phyloP scores from a whole-genome alignment of 2,329 filamentous ascomycete genomes.

The Tolypocladium cylindrosporum region DNA sequence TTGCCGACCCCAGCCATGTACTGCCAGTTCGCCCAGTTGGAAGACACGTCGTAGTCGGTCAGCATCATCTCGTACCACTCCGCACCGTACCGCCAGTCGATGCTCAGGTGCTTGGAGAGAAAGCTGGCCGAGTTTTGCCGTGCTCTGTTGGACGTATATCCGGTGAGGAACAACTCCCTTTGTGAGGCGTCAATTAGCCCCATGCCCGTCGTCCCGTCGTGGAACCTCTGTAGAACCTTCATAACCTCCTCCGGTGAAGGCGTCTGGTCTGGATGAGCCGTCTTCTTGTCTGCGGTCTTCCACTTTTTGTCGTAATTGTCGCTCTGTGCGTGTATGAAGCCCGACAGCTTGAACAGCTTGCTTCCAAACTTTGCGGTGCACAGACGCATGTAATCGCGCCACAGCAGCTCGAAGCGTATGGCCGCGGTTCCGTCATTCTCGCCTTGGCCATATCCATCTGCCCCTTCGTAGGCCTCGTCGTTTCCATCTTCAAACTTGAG shows the following conservation, averaged over 20 bases:
- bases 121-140: conserved; percentile 71
- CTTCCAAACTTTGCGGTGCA: conserved; percentile 60
- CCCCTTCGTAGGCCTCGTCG: conserved; percentile 25
- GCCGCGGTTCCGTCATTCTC: conserved; percentile 62
- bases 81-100: conserved; percentile 73
- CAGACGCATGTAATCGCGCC: conserved; percentile 74
- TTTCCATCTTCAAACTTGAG: conserved; percentile 58
- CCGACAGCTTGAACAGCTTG: conserved; percentile 54
- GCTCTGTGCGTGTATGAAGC: conserved; percentile 46
- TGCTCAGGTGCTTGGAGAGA: conserved; percentile 58
- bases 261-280: conserved; percentile 23
- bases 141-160: conserved; percentile 68
- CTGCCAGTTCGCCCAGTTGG: conserved; percentile 78
- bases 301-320: conserved; percentile 33
- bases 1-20: conserved; percentile 74
- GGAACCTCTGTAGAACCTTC: conserved; percentile 45
- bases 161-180: conserved; percentile 63
- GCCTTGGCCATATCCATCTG: conserved; percentile 53
- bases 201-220: conserved; percentile 61
- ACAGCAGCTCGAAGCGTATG: conserved; percentile 64
- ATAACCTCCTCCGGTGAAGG: conserved; percentile 32
- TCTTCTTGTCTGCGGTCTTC: conserved; percentile 31
- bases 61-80: conserved; percentile 75
- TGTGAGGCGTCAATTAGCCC: conserved; percentile 70
- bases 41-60: conserved; percentile 65